These are phyloP conservation scores for Yamadazyma laniorum DNA, from an alignment of 805 yeast species.

Conservation along the genomic window DNA sequence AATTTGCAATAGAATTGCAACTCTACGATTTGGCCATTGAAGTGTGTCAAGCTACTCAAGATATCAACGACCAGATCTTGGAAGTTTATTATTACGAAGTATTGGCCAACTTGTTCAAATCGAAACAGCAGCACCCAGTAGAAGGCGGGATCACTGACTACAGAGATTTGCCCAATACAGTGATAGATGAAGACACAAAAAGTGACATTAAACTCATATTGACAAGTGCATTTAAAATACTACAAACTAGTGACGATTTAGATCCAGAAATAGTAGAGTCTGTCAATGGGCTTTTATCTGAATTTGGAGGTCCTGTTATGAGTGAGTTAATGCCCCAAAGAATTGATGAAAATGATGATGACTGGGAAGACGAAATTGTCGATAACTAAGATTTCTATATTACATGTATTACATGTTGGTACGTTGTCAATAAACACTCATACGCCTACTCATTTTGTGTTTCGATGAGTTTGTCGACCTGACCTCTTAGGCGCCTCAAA, in stretches of 20 bases:
- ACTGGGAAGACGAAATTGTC: constrained; percentile 40
- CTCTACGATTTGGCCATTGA: constrained; percentile 62
- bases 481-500: not conserved
- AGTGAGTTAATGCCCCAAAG: constrained; percentile 36
- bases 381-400: constrained; percentile 1
- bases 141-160: constrained; percentile 30
- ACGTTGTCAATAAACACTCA: too few relatives aligned
- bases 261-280: constrained; percentile 62
- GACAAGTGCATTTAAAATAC: constrained; percentile 44
- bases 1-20: constrained; percentile 76
- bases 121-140: constrained; percentile 21
- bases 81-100: constrained; percentile 86
- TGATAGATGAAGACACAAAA: constrained; percentile 29
- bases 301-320: constrained; percentile 62
- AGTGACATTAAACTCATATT: constrained; percentile 45
- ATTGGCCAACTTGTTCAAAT: constrained; percentile 57
- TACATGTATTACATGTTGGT: too few relatives aligned
- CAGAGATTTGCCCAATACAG: constrained; percentile 34
- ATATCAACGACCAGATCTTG: constrained; percentile 78
- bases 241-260: constrained; percentile 40
- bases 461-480: not conserved
- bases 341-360: constrained; percentile 36
- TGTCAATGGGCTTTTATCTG: constrained; percentile 47
- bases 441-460: too few relatives aligned
- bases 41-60: constrained; percentile 66